A percentile compares a stretch with the other conserved stretches of the same genome.
These are phyloP conservation scores for Ambrosiella xylebori DNA, from an alignment of 2,329 filamentous ascomycete species.

Conservation along the genomic window DNA sequence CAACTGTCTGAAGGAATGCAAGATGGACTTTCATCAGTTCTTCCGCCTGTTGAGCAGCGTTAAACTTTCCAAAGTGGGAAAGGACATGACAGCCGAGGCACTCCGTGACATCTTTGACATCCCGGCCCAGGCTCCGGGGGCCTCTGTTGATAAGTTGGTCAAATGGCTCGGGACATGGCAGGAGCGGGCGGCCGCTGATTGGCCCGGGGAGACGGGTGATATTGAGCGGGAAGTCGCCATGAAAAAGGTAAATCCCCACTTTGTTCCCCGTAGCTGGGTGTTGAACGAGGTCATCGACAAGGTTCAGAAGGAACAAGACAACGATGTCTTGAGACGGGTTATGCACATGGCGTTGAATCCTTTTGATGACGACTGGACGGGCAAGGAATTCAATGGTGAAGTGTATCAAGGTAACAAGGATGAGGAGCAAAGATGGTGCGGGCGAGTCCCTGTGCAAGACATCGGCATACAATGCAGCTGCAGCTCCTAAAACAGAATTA, in stretches of 20 bases:
- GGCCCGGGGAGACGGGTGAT: constrained; percentile 39
- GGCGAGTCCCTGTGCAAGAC: constrained; percentile 63
- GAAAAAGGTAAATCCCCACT: constrained; percentile 83
- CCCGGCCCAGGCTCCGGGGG: constrained; percentile 54
- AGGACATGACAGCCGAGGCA: constrained; percentile 37
- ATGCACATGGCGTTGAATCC: constrained; percentile 74
- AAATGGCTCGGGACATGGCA: constrained; percentile 74
- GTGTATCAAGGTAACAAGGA: constrained; percentile 41
- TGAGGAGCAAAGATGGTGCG: constrained; percentile 69
- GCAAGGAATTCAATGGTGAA: constrained; percentile 29
- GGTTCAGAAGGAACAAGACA: constrained; percentile 70
- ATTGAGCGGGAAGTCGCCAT: constrained; percentile 51
- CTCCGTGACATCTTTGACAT: constrained; percentile 24
- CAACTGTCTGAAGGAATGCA: constrained; percentile 62
- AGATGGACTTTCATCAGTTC: constrained; percentile 88
- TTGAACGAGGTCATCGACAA: constrained; percentile 82
- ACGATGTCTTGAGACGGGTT: constrained; percentile 57
- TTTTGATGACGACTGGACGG: constrained; percentile 63
- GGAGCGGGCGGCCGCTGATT: constrained; percentile 55
- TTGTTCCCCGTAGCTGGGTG: constrained; percentile 79
- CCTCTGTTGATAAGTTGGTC: constrained; percentile 48
- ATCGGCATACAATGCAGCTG: constrained; percentile 89
- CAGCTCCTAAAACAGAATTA: constrained; percentile 46
- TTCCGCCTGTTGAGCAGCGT: constrained; percentile 63
- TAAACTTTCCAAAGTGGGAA: constrained; percentile 37